Evolutionary conservation across 1,284 basidiomycete genomes (phyloP), one percentile per base, ranked within the genome.

Genomic region (Apiotrichum veenhuisii): DNA sequence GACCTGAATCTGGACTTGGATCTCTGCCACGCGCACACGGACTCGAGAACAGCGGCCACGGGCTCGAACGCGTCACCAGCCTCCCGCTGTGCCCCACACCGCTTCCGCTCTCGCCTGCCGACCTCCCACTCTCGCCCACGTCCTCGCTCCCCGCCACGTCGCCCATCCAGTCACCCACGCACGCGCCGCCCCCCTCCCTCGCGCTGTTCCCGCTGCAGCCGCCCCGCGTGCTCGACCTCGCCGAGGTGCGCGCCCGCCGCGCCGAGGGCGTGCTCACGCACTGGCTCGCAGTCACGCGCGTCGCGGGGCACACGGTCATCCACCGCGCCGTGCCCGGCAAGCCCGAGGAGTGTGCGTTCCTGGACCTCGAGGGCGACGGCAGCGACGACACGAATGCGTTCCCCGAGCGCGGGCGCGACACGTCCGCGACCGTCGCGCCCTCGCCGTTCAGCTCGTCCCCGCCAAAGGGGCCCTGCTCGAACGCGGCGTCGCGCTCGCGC

Each of bases 271-370:
- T 46, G 23, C 49, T 50, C n/a, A 15, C 38, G 11, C 49, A 50
- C 49, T 50, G 49, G 49, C 49, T 38, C 11, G 49, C 49, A 5
- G 38, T 50, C n/a, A 30, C 49, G 15, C 49, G 49, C 37, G 26
- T 40, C 11, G 26, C 37, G 3, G 49, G 49, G 7, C 49, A 50
- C 27, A 33, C 38, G 7, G 49, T 50, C 14, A 50, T 50, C n/a
- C 49, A 50, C 49, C 49, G 49, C 38, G 38, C 49, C n/a, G 49
- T 50, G 9, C 49, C 49, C 25, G 37, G 36, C 10, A 25, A 26
- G 25, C 17, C 18, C 26, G 38, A 41, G 9, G 37, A 27, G 18
- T 15, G 14, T 12, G 36, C 17, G 25, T 23, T 15, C 10, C 10
- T 50, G 23, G 48, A 20, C 3, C 26, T 37, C 26, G 46, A 15